Evolutionary conservation across 768 basidiomycete species (phyloP).

Genomic region (Tricholoma hemisulphureum): DNA sequence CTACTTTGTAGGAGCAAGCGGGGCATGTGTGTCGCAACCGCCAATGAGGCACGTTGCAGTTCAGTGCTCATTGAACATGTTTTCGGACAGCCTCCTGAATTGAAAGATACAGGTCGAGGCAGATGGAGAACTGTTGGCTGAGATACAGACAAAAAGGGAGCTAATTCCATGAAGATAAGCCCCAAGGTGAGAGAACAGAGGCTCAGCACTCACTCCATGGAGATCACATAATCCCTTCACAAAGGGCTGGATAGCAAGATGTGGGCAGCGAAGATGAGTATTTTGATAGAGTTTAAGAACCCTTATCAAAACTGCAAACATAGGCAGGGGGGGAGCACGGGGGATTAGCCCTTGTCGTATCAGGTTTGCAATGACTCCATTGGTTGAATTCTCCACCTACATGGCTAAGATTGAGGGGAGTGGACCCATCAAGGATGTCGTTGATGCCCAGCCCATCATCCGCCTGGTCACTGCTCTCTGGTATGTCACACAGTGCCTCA

Average conservation of each 20-base stretch:
- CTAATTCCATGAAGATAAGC: too few species aligned
- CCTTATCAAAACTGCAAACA: constrained; percentile 15
- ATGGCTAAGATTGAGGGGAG: too few species aligned
- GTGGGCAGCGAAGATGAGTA: constrained; percentile 20
- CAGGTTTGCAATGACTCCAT: constrained; percentile 10
- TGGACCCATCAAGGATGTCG: too few species aligned
- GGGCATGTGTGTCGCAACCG: constrained; percentile 25
- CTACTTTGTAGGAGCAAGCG: constrained; percentile 25
- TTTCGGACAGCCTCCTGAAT: constrained; percentile 10
- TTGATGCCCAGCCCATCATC: too few species aligned
- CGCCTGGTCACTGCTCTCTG: neutral
- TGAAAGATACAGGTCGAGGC: constrained; percentile 24
- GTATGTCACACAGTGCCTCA: too few species aligned
- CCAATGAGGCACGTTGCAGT: constrained; percentile 22
- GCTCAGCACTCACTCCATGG: constrained; percentile 13
- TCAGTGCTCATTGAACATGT: constrained; percentile 19
- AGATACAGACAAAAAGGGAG: constrained; percentile 17
- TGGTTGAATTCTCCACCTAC: too few species aligned
- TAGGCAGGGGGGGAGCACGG: constrained; percentile 18
- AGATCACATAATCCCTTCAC: constrained; percentile 28
- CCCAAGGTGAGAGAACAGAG: too few species aligned
- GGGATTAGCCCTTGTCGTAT: constrained; percentile 25
- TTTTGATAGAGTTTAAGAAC: constrained; percentile 22
- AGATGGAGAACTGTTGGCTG: constrained; percentile 21
- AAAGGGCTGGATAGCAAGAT: constrained; percentile 26